Evolutionary conservation across 768 basidiomycete species (phyloP).

Genomic region (Hysterangium stoloniferum): DNA sequence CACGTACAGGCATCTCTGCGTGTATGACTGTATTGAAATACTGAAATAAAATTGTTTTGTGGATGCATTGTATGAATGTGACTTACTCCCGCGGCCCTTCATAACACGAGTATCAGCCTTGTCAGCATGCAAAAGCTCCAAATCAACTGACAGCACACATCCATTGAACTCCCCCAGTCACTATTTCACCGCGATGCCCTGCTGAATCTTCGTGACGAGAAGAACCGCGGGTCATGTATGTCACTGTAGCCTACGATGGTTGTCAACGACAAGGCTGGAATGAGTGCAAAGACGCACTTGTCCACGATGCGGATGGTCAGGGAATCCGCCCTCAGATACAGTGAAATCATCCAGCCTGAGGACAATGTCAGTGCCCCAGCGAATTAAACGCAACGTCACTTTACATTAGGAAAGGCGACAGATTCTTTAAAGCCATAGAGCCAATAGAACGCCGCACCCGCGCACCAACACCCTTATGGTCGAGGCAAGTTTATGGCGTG

Average conservation of each 20-base stretch:
- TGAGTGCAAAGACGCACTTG: slow-evolving; percentile 38
- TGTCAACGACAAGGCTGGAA: slow-evolving; percentile 14
- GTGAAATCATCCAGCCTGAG: slow-evolving; percentile 66
- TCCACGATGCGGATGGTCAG: slow-evolving; percentile 90
- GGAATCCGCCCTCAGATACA: slow-evolving; percentile 67
- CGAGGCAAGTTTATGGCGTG: neutral
- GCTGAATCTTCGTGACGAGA: slow-evolving; percentile 88
- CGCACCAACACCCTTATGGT: slow-evolving; percentile 69
- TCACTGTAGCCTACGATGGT: slow-evolving; percentile 35
- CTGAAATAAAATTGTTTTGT: neutral
- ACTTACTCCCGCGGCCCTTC: slow-evolving; percentile 49
- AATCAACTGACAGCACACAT: slow-evolving; percentile 68
- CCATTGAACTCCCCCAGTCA: slow-evolving; percentile 88
- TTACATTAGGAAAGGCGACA: slow-evolving; percentile 87
- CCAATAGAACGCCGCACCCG: slow-evolving; percentile 85
- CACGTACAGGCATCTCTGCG: slow-evolving; percentile 84
- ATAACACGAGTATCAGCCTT: neutral
- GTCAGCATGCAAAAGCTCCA: neutral
- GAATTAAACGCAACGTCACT: slow-evolving; percentile 10
- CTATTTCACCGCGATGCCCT: slow-evolving; percentile 72
- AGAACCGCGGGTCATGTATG: slow-evolving; percentile 30
- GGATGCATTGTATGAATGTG: too few species aligned
- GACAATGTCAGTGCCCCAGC: neutral
- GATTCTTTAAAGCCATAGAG: slow-evolving; percentile 58
- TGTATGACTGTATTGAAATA: slow-evolving; percentile 43